A percentile compares a stretch with the other conserved stretches of the same genome.
These are phyloP conservation scores for Leccinum disarticulatum DNA, from an alignment of 768 basidiomycete species.

Conservation along the genomic window DNA sequence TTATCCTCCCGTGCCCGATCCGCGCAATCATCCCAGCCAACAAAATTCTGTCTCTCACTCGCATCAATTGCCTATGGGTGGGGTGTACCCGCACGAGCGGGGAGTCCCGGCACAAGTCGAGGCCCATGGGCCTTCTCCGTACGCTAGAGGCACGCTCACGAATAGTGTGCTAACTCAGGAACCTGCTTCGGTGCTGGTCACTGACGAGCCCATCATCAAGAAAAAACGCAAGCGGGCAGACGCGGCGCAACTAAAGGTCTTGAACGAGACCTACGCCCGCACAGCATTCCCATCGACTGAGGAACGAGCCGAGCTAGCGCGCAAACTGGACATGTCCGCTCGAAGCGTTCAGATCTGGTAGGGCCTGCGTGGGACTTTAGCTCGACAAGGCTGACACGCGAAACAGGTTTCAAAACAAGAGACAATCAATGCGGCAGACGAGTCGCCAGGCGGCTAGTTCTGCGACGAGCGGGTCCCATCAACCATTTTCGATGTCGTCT, in stretches of 20 bases:
- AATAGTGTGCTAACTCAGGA: slow-evolving; percentile 34
- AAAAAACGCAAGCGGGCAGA: slow-evolving; percentile 88
- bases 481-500: slow-evolving; percentile 46
- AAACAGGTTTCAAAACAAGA: slow-evolving; percentile 83
- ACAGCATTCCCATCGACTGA: slow-evolving; percentile 89
- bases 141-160: slow-evolving; percentile 43
- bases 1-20: slow-evolving; percentile 38
- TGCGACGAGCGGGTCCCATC: slow-evolving; percentile 45
- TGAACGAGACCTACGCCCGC: slow-evolving; percentile 77
- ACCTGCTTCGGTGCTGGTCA: slow-evolving; percentile 35
- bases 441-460: slow-evolving; percentile 59
- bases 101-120: slow-evolving; percentile 41
- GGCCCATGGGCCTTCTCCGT: slow-evolving; percentile 45
- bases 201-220: slow-evolving; percentile 73
- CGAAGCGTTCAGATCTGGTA: slow-evolving; percentile 88
- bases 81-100: slow-evolving; percentile 33
- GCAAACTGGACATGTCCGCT: slow-evolving; percentile 77
- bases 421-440: slow-evolving; percentile 79
- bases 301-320: slow-evolving; percentile 76
- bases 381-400: slow-evolving; percentile 21
- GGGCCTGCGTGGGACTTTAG: slow-evolving; percentile 19
- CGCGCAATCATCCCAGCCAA: slow-evolving; percentile 32
- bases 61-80: slow-evolving; percentile 30
- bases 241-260: slow-evolving; percentile 72
- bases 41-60: slow-evolving; percentile 26